These are phyloP conservation scores for Wickerhamiella spandovensis DNA, from an alignment of 805 yeast species.

Conservation along the genomic window DNA sequence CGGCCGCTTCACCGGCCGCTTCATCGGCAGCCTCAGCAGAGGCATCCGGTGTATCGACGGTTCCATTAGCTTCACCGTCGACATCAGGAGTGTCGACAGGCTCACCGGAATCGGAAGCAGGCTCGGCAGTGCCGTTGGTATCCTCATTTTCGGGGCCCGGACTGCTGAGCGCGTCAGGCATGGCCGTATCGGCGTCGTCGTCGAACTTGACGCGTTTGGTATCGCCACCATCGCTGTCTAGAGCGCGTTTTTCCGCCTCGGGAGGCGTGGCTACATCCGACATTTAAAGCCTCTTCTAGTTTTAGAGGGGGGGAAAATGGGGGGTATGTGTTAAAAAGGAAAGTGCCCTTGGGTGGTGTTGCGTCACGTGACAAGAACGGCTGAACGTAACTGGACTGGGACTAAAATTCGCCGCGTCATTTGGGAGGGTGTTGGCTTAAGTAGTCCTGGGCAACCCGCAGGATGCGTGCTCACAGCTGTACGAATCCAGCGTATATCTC, in stretches of 20 bases:
- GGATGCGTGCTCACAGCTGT: background rate
- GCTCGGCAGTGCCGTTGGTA: background rate
- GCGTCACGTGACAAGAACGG: background rate
- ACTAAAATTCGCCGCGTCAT: background rate
- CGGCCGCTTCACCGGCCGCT: too few relatives aligned
- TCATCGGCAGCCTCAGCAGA: background rate
- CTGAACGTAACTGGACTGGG: background rate
- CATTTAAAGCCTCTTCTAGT: background rate
- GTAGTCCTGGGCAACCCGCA: background rate
- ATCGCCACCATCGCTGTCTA: constrained; percentile 13
- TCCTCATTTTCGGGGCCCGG: constrained; percentile 1
- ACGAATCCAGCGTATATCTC: background rate
- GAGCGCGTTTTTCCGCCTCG: constrained; percentile 12
- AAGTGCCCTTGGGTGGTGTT: background rate
- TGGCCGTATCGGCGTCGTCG: background rate
- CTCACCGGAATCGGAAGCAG: background rate
- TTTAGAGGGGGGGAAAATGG: background rate
- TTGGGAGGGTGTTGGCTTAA: constrained; percentile 2
- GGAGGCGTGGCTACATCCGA: background rate
- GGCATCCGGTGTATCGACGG: constrained; percentile 25
- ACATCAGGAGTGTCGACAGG: background rate
- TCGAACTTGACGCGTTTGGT: constrained; percentile 8
- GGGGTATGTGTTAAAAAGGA: background rate
- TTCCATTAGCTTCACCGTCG: constrained; percentile 26
- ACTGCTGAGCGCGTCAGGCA: background rate